Base-by-base conservation (phyloP, 139 green algal species). In the Mychonastes homosphaera region DNA sequence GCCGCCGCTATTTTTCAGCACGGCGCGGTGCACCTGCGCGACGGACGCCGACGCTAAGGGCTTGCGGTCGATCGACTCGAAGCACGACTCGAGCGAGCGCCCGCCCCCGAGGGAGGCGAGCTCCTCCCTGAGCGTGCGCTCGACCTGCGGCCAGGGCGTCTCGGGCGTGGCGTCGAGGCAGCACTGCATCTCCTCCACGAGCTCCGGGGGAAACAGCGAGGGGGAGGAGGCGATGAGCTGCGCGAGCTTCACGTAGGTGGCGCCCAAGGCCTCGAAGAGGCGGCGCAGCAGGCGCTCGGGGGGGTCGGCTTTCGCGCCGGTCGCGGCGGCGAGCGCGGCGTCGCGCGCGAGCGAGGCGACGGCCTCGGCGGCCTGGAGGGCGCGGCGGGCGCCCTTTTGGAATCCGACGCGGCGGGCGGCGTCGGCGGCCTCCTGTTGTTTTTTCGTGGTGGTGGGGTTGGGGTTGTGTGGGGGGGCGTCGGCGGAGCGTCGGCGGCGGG, bases 141-240 rank as follows among this genome's bases (percentile, higher is more conserved):
- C 65, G 24, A 98, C 89, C 23, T 58, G 45, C 1, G 50, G 38
- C 62, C 84, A 98, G 1, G 83, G 69, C 62, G 95, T 81, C 0
- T 84, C 70, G 4, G 87, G 73, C 5, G 91, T 92, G 27, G 70
- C 64, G 76, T 98, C 92, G n/a, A 98, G 72, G 63, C 88, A 97
- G 60, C 84, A 92, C 55, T 97, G 87, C 32, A 98, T 96, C 76
- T 98, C 92, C 32, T 82, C 18, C 10, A 98, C 92, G 52, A 95
- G 98, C 45, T 96, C 88, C 32, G 80, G 67, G 0, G 88, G 92
- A 59, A 99, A 99, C 4, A 98, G 69, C 1, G 85, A 92, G 36
- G 92, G 92, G 1, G 81, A 83, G 19, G 81, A 95, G 15, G 92
- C 92, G 18, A 65, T 65, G 26, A 75, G 59, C 70, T 78, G 65